These are phyloP conservation scores for Debaryomycetaceae sp. DNA, from an alignment of 1,139 yeast species.

Conservation along the genomic window DNA sequence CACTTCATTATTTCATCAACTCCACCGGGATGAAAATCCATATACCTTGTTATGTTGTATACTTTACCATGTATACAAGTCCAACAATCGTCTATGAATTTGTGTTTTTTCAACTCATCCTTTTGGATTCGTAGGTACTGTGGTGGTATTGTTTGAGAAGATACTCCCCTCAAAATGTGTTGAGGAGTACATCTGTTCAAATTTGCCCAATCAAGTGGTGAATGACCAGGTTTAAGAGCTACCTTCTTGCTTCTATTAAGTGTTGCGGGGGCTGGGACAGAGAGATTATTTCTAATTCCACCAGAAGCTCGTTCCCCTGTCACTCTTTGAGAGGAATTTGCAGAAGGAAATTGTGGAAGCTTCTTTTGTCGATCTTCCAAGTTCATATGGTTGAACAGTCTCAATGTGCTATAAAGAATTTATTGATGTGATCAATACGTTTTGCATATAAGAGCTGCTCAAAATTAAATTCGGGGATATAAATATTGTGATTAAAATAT, in stretches of 20 bases:
- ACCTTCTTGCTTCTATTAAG: conserved; percentile 47
- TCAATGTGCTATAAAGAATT: no score
- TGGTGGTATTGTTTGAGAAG: conserved; percentile 40
- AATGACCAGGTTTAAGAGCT: conserved; percentile 69
- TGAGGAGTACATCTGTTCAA: conserved; percentile 38
- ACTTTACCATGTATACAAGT: conserved; percentile 77
- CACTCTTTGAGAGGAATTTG: conserved; percentile 40
- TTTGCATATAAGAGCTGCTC: no score
- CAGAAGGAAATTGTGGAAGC: conserved; percentile 26
- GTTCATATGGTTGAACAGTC: background rate
- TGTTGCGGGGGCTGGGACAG: conserved; percentile 5
- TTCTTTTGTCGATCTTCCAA: background rate
- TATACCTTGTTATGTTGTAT: conserved; percentile 78
- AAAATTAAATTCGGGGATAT: no score
- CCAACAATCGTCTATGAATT: conserved; percentile 71
- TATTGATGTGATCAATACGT: no score
- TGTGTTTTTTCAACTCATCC: conserved; percentile 62
- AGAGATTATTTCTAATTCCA: background rate
- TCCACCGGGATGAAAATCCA: conserved; percentile 93
- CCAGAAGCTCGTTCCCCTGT: background rate
- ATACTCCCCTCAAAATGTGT: conserved; percentile 37
- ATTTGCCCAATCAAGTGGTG: conserved; percentile 85
- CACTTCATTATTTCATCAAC: conserved; percentile 69
- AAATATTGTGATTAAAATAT: no score
- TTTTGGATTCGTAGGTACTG: conserved; percentile 50